Base-by-base conservation (phyloP, 2,329 filamentous ascomycete genomes). In the Orbilia brochopaga region DNA sequence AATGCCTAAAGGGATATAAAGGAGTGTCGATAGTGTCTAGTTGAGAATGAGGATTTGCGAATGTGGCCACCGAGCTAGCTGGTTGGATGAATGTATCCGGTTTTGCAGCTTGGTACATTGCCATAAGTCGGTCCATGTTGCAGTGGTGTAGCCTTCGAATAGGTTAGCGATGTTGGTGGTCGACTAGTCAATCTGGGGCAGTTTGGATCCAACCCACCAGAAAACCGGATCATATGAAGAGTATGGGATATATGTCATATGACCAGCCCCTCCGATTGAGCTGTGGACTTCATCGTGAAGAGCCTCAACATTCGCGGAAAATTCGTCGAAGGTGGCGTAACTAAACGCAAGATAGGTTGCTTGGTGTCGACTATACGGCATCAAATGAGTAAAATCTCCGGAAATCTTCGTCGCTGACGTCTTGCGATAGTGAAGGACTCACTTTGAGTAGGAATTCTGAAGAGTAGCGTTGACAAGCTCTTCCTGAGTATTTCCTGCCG, bases 171-270 rank as follows among this genome's bases (percentile, higher is more conserved):
- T 1, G n/a, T n/a, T n/a, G n/a, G n/a, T n/a, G n/a, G n/a, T n/a
- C n/a, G n/a, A n/a, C n/a, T n/a, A n/a, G n/a, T n/a, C n/a, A n/a
- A n/a, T n/a, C n/a, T n/a, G n/a, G n/a, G n/a, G n/a, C n/a, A 8
- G 27, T 32, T 32, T 21, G 46, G 42, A n/a, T 55, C 66, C 54
- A 19, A 76, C 73, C 4, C 76, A 60, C 74, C 75, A 77, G 59
- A 78, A 78, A 23, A 77, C 74, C 1, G 76, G 75, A 42, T 78
- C 77, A 46, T 76, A 77, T 21, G 76, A 73, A 53, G 77, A 74
- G 44, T 76, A 76, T 5, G 75, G 72, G 24, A 77, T 65, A 30
- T 73, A 75, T 1, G 74, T 69, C 77, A 78, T 77, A 55, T 78
- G 77, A 2, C 77, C 77, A 24, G 59, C 50, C 23, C 75, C 74